Percentiles rank a stretch among this genome's conserved stretches.
Evolutionary conservation across 441 rosid genomes (phyloP).

Genomic region (Populus hybrid): DNA sequence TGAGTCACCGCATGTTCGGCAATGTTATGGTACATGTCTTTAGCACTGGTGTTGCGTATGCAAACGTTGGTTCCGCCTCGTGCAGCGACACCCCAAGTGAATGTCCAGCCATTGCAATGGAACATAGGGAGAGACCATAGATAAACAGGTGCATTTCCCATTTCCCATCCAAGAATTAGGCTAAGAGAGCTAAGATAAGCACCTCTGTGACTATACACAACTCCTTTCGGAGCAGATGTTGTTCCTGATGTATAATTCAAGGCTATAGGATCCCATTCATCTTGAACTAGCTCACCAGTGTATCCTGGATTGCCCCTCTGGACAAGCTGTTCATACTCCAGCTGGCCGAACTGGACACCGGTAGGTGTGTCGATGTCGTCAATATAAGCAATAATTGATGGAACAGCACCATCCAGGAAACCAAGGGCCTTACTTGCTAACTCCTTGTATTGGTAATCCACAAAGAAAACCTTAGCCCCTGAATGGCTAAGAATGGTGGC

Average conservation of each 20-base stretch:
- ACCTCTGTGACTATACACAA: conserved; percentile 65
- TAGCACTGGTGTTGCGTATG: conserved; percentile 47
- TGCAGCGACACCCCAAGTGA: conserved; percentile 65
- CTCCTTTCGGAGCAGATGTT: conserved; percentile 69
- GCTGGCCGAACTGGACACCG: conserved; percentile 35
- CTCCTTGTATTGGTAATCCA: conserved; percentile 40
- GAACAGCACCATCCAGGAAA: conserved; percentile 21
- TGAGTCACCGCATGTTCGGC: conserved; percentile 51
- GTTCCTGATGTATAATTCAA: conserved; percentile 76
- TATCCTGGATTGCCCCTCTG: conserved; percentile 29
- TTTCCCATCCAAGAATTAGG: conserved; percentile 56
- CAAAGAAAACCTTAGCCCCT: conserved; percentile 49
- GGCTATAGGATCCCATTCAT: conserved; percentile 65
- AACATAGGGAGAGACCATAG: conserved; percentile 81
- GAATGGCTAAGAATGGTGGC: conserved; percentile 61
- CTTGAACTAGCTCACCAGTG: conserved; percentile 18
- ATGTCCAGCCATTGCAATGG: conserved; percentile 74
- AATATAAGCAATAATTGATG: conserved; percentile 31
- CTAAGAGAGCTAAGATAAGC: conserved; percentile 55
- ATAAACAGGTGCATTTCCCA: conserved; percentile 51
- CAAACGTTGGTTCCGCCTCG: conserved; percentile 69
- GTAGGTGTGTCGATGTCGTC: conserved; percentile 46
- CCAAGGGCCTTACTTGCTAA: conserved; percentile 40
- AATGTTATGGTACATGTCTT: conserved; percentile 45
- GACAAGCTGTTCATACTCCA: conserved; percentile 53